Evolutionary conservation across 441 rosid genomes (phyloP).

Genomic region (Monsonia emarginata): DNA sequence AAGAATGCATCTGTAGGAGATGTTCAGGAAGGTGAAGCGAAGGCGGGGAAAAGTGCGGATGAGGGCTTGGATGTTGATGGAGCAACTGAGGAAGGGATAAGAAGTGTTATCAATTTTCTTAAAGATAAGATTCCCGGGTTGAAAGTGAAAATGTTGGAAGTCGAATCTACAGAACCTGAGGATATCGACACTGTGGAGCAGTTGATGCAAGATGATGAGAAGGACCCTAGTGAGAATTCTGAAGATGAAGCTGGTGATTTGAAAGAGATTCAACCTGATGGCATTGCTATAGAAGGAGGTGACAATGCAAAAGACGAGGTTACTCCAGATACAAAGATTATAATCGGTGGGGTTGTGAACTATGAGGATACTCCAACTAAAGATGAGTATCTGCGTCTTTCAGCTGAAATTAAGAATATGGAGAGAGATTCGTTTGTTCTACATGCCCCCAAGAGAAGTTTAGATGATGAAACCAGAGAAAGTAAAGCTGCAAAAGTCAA

Average conservation of each 20-base stretch:
- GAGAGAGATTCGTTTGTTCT: slow-evolving; percentile 72
- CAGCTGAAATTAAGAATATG: slow-evolving; percentile 52
- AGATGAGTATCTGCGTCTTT: slow-evolving; percentile 64
- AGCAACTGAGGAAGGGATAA: slow-evolving; percentile 81
- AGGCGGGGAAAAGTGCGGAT: slow-evolving; percentile 49
- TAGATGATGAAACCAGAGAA: slow-evolving; percentile 35
- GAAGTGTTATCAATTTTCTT: slow-evolving; percentile 76
- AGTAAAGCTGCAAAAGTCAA: slow-evolving; percentile 42
- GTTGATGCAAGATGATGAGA: slow-evolving; percentile 52
- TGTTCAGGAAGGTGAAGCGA: slow-evolving; percentile 51
- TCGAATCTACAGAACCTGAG: slow-evolving; percentile 38
- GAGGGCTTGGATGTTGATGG: slow-evolving; percentile 56
- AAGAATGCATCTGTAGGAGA: slow-evolving; percentile 41
- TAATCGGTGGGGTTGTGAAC: slow-evolving; percentile 79
- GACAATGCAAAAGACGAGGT: slow-evolving; percentile 40
- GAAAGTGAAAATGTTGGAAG: slow-evolving; percentile 62
- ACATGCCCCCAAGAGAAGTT: slow-evolving; percentile 46
- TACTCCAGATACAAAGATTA: slow-evolving; percentile 54
- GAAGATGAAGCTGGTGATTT: slow-evolving; percentile 42
- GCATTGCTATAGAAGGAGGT: slow-evolving; percentile 30
- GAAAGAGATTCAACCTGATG: slow-evolving; percentile 55
- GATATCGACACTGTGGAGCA: slow-evolving; percentile 48
- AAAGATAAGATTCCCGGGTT: slow-evolving; percentile 89
- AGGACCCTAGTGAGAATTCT: slow-evolving; percentile 36
- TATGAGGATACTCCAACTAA: slow-evolving; percentile 50